Evolutionary conservation across 2,329 filamentous ascomycete genomes (phyloP).

Genomic region (Chaetoscypha palmicola): DNA sequence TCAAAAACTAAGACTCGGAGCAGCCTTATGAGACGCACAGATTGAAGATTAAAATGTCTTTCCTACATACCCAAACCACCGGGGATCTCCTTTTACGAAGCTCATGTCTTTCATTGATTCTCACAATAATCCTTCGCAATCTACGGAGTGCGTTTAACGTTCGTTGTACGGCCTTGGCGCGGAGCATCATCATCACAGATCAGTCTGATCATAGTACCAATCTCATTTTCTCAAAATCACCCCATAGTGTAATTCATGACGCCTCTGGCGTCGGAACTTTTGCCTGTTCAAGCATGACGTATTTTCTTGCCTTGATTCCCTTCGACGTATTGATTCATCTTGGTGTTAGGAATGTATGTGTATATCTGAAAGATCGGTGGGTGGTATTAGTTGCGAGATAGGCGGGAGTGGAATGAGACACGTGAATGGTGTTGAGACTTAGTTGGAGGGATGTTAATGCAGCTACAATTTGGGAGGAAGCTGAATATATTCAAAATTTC

Average conservation of each 20-base stretch:
- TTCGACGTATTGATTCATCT: too few species aligned
- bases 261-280: neutral
- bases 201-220: neutral
- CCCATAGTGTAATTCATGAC: neutral
- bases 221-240: neutral
- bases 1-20: constrained; percentile 6
- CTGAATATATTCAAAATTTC: too few species aligned
- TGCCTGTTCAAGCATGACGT: too few species aligned
- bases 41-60: neutral
- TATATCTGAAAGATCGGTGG: too few species aligned
- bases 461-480: too few species aligned
- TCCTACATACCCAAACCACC: constrained; percentile 6
- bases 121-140: neutral
- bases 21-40: constrained; percentile 8
- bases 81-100: constrained; percentile 5
- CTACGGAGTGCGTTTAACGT: constrained; percentile 2
- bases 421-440: too few species aligned
- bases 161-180: neutral
- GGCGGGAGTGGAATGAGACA: too few species aligned
- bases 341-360: too few species aligned
- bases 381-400: too few species aligned
- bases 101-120: constrained; percentile 9
- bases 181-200: neutral
- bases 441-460: too few species aligned
- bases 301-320: too few species aligned